Evolutionary conservation across 2,329 filamentous ascomycete genomes (phyloP).

Genomic region (Penicillium sp.): DNA sequence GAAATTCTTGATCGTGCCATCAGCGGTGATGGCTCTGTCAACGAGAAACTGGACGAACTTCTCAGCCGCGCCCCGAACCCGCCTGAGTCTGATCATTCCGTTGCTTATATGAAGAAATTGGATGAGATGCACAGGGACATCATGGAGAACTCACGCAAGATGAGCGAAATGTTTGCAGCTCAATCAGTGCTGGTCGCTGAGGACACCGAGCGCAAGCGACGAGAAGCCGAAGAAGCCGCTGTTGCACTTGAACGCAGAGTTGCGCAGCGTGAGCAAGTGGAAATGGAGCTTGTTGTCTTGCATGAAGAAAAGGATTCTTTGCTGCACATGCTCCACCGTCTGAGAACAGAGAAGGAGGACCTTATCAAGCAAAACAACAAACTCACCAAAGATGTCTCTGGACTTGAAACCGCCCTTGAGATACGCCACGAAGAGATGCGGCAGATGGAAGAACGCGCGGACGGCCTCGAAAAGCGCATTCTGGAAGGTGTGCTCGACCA

Average conservation of each 20-base stretch:
- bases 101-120: constrained; percentile 73
- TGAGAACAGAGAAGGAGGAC: constrained; percentile 57
- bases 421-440: constrained; percentile 88
- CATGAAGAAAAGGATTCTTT: constrained; percentile 61
- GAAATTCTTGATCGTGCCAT: constrained; percentile 41
- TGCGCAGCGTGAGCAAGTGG: constrained; percentile 61
- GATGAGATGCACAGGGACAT: constrained; percentile 89
- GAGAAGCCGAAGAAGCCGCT: constrained; percentile 73
- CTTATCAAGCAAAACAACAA: constrained; percentile 73
- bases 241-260: constrained; percentile 74
- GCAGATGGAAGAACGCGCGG: constrained; percentile 83
- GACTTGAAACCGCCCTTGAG: constrained; percentile 82
- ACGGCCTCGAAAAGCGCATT: constrained; percentile 85
- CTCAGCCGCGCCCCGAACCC: constrained; percentile 54
- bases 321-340: constrained; percentile 51
- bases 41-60: constrained; percentile 35
- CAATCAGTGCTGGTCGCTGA: constrained; percentile 56
- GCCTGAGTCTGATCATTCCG: constrained; percentile 63
- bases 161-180: constrained; percentile 63
- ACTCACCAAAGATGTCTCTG: constrained; percentile 79
- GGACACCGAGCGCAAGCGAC: constrained; percentile 74
- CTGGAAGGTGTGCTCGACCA: constrained; percentile 95
- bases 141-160: constrained; percentile 74
- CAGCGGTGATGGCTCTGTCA: constrained; percentile 29
- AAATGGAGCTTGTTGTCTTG: constrained; percentile 50